Evolutionary conservation across 768 basidiomycete genomes (phyloP).

Genomic region (Trametes gibbosa): DNA sequence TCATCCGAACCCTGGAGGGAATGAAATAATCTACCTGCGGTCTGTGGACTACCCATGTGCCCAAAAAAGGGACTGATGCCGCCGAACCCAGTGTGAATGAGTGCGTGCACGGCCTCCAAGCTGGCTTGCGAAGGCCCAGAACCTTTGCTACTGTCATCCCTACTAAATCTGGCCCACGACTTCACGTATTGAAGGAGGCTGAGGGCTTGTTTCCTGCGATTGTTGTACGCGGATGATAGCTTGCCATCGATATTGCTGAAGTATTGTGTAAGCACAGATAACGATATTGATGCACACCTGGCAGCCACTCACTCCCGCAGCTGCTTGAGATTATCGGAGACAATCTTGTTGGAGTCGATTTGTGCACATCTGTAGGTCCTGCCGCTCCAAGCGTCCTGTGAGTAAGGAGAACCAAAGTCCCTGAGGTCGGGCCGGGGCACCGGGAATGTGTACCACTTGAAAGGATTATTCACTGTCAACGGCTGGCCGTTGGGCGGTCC

Average conservation of each 20-base stretch:
- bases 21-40: conserved; percentile 35
- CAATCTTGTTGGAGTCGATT: too few species aligned
- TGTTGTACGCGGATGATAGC: too few species aligned
- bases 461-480: neutral
- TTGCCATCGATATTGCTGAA: too few species aligned
- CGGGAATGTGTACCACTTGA: conserved; percentile 6
- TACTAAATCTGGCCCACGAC: conserved; percentile 46
- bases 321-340: too few species aligned
- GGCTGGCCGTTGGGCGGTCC: neutral
- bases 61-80: conserved; percentile 38
- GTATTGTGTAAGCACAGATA: too few species aligned
- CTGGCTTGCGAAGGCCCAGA: conserved; percentile 39
- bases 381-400: conserved; percentile 7
- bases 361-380: neutral
- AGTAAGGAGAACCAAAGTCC: conserved; percentile 12
- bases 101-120: conserved; percentile 48
- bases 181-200: neutral
- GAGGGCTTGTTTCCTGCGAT: too few species aligned
- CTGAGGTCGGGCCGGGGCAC: neutral
- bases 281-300: too few species aligned
- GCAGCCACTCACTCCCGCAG: too few species aligned
- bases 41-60: conserved; percentile 38
- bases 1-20: conserved; percentile 8
- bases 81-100: conserved; percentile 36
- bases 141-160: conserved; percentile 37